phyloP scores from a whole-genome alignment of 495 filamentous ascomycete genomes.

The Xylaria bambusicola region DNA sequence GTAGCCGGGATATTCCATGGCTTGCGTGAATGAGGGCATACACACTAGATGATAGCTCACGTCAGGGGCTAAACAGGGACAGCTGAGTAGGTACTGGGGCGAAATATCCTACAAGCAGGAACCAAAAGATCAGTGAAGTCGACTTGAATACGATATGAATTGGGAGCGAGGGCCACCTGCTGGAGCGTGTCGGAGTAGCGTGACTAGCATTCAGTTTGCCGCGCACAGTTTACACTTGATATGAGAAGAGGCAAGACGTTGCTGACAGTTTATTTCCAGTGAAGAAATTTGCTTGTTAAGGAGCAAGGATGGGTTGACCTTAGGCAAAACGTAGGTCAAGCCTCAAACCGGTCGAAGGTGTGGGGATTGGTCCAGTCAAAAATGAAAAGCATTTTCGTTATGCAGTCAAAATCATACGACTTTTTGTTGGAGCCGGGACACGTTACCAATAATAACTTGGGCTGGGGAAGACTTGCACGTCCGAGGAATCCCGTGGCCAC shows the following conservation, averaged over 20 bases:
- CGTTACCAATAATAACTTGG: conserved; percentile 12
- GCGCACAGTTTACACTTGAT: neutral
- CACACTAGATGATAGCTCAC: neutral
- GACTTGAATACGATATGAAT: conserved; percentile 3
- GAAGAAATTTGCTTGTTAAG: neutral
- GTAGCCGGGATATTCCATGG: conserved; percentile 10
- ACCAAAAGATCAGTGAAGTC: neutral
- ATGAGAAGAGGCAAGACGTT: neutral
- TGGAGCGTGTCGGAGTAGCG: neutral
- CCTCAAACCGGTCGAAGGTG: neutral
- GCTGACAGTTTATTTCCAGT: neutral
- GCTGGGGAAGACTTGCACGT: conserved; percentile 4
- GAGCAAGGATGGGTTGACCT: conserved; percentile 1
- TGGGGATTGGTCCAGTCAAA: conserved; percentile 9
- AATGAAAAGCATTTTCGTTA: conserved; percentile 4
- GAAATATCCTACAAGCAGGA: neutral
- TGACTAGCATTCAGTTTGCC: neutral
- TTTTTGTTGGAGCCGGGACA: conserved; percentile 14
- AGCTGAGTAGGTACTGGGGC: neutral
- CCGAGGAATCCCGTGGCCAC: conserved; percentile 8
- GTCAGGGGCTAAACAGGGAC: neutral
- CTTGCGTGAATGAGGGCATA: conserved; percentile 3
- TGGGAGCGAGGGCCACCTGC: no score
- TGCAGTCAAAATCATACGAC: conserved; percentile 13
- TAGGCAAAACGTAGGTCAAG: neutral